Base-by-base conservation (phyloP, 331 rosid genomes). In the Phaseolus coccineus region DNA sequence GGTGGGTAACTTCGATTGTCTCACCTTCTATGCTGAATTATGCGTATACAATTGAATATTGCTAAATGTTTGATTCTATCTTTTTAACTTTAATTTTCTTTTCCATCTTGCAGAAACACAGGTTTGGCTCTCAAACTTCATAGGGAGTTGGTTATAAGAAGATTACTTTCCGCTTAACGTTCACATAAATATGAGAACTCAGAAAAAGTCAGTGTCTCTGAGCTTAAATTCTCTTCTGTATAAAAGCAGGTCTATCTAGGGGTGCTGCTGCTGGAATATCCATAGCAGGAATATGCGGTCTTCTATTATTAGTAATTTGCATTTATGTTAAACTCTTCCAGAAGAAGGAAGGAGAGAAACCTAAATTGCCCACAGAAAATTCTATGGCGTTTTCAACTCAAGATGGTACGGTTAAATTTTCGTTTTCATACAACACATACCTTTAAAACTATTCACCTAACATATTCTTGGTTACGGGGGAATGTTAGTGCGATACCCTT, bases 61-160 rank as follows among this genome's bases (percentile, higher is more conserved):
- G 22, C 14, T 69, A 65, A 47, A 35, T 77, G 40, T 84, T 83
- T 78, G 61, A 52, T 59, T 67, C 69, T 58, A 37, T 10, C 28
- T 27, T 83, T 56, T 27, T 67, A 67, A 78, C 73, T 58, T 66
- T 6, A 4, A 16, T 83, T 67, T 78, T 35, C 75, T 83, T 83
- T 73, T 71, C 62, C 7, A 0, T 84, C 79, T 80, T 88, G 88
- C 95, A 91, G 93, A 76, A 78, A 87, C 62, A 88, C 89, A 78
- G 93, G 88, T 83, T 56, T 77, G 88, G 69, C 61, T 8, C 63
- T 79, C 73, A 55, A 42, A 48, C 69, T 71, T 62, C 25, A 27
- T 11, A 35, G 12, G 42, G 25, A 58, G 37, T 78, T 48, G 59
- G 65, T 71, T 31, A 51, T 77, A 44, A 22, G 53, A 69, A 22